Evolutionary conservation across 129 eudicot species (phyloP).

Genomic region (Pseudognaphalium luteoalbum): DNA sequence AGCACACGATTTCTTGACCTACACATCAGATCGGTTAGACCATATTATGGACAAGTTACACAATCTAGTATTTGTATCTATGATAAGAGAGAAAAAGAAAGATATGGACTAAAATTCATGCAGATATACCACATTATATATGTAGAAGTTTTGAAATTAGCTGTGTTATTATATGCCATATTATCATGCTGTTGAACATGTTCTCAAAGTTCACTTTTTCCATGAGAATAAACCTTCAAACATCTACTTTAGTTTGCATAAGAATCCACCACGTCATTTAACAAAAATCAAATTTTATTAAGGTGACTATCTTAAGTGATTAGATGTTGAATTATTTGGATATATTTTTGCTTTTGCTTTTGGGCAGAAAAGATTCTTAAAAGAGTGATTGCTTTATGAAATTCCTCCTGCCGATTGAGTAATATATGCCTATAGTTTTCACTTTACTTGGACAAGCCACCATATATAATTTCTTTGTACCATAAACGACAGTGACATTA

Average conservation of each 20-base stretch:
- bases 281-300: not conserved
- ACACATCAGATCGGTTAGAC: not conserved
- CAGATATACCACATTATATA: no score
- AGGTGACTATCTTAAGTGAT: not conserved
- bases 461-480: slow-evolving; percentile 10
- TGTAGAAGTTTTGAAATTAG: no score
- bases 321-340: slow-evolving; percentile 1
- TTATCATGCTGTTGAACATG: not conserved
- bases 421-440: not conserved
- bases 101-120: no score
- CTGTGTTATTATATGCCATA: no score
- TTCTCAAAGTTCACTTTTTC: not conserved
- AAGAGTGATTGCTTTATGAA: slow-evolving; percentile 16
- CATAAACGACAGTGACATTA: slow-evolving; percentile 11
- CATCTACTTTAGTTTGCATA: no score
- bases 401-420: slow-evolving; percentile 25
- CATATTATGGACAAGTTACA: not conserved
- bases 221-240: not conserved
- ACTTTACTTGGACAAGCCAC: slow-evolving; percentile 6
- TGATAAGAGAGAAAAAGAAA: no score
- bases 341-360: slow-evolving; percentile 22
- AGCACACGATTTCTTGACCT: slow-evolving; percentile 82
- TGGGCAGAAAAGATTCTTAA: slow-evolving; percentile 24
- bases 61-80: not conserved
- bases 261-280: not conserved